Base-by-base conservation (phyloP, 352 stramenopile genomes). In the Hyaloperonospora brassicae region DNA sequence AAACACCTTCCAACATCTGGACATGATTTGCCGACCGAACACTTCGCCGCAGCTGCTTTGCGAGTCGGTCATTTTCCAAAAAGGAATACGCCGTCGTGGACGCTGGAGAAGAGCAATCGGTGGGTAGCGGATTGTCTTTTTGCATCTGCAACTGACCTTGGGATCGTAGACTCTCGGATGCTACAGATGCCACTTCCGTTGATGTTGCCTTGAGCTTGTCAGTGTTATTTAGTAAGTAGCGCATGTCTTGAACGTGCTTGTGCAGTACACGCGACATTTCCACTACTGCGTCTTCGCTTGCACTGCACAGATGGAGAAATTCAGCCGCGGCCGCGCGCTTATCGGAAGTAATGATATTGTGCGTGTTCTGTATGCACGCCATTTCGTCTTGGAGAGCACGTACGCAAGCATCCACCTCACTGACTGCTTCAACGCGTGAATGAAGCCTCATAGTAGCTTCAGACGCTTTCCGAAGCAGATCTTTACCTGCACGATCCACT, bases 51-150 rank as follows among this genome's bases (percentile, higher is more conserved):
- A 93, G 66, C 52, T 89, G 87, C 40, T 70, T 77, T 14, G 83
- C 72, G 24, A 93, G 62, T 13, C 79, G 77, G 50, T 89, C 76
- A 9, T 89, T 91, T 49, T 93, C 81, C 55, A 80, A 69, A 14
- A 92, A 79, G 1, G 58, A 76, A 50, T 78, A 88, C 1, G 14
- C 56, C 24, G 55, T 5, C 13, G 42, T 21, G 14, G 45, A n/a
- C 1, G 14, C 41, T 2, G 50, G 31, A 40, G 47, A 36, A 55
- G 54, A 30, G 9, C 43, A 36, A 9, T 50, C 56, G 3, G 27
- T 23, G 35, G 64, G 53, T 2, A 24, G 24, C 10, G 52, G 55
- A 13, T 44, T 23, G 2, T 5, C 31, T 17, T 52, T 17, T 8
- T 51, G 45, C 51, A 27, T 38, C 39, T 60, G 47, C 13, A 53